phyloP scores from a whole-genome alignment of 805 yeast genomes.

The Cyberlindnera galapagoensis region DNA sequence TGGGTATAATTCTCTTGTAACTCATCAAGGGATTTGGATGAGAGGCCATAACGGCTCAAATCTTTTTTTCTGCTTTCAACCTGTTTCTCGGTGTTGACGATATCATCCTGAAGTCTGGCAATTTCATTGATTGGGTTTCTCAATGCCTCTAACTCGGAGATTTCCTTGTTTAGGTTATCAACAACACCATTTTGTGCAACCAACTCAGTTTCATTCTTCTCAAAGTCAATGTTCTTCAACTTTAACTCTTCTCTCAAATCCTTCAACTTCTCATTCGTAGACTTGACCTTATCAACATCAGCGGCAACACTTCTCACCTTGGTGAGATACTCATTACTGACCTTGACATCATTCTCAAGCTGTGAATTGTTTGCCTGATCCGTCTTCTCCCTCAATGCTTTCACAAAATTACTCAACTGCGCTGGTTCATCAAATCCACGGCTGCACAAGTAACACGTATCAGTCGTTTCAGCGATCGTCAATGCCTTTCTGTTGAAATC shows the following conservation, averaged over 20 bases:
- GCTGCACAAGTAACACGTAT: constrained; percentile 67
- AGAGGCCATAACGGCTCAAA: constrained; percentile 31
- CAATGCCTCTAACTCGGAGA: constrained; percentile 10
- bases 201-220: not conserved
- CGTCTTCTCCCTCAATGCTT: constrained; percentile 26
- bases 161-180: not conserved
- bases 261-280: constrained; percentile 9
- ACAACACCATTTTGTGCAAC: not conserved
- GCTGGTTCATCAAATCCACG: constrained; percentile 47
- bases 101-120: constrained; percentile 27
- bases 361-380: constrained; percentile 28
- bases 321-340: constrained; percentile 26
- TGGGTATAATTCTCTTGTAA: constrained; percentile 38
- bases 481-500: constrained; percentile 68
- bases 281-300: constrained; percentile 21
- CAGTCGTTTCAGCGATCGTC: constrained; percentile 47
- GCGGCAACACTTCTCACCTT: constrained; percentile 23
- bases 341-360: constrained; percentile 27
- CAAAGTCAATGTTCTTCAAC: constrained; percentile 15
- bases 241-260: constrained; percentile 5
- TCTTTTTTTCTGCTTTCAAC: constrained; percentile 28
- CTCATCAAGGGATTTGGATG: constrained; percentile 34
- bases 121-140: constrained; percentile 31
- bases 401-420: constrained; percentile 20
- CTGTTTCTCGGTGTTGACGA: constrained; percentile 23